Conservation (phyloP, 2,329 filamentous ascomycete species). For the Trichophyton verrucosum region DNA sequence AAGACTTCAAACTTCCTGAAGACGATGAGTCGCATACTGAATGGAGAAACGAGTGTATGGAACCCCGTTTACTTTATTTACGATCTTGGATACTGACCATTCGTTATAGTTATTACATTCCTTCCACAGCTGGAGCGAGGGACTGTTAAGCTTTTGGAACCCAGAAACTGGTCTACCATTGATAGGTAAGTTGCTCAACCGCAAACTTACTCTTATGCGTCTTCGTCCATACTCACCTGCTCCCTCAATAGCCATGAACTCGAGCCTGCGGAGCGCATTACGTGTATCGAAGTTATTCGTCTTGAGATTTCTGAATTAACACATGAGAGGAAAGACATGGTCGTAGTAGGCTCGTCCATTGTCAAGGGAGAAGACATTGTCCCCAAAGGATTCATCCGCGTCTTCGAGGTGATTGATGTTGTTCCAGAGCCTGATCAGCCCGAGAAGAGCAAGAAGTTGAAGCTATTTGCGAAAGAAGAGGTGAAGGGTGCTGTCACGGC, state of each 20-base stretch:
- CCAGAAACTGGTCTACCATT: slow-evolving; percentile 64
- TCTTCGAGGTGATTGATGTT: slow-evolving; percentile 84
- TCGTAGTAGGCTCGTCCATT: slow-evolving; percentile 74
- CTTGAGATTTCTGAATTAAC: slow-evolving; percentile 87
- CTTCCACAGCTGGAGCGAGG: slow-evolving; percentile 60
- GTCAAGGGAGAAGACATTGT: slow-evolving; percentile 84
- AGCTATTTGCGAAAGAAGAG: slow-evolving; percentile 77
- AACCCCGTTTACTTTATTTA: neutral
- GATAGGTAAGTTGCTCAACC: slow-evolving; percentile 40
- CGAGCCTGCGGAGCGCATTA: slow-evolving; percentile 55
- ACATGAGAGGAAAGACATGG: slow-evolving; percentile 68
- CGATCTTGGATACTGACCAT: neutral
- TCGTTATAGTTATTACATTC: slow-evolving; percentile 37
- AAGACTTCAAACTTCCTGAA: slow-evolving; percentile 70
- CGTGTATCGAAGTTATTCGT: slow-evolving; percentile 70
- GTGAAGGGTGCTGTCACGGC: slow-evolving; percentile 87
- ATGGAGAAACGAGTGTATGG: slow-evolving; percentile 56
- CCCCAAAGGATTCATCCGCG: slow-evolving; percentile 70
- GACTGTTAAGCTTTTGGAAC: slow-evolving; percentile 64
- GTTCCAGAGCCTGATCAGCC: slow-evolving; percentile 77
- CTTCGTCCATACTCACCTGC: neutral
- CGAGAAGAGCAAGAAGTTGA: slow-evolving; percentile 74
- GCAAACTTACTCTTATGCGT: neutral
- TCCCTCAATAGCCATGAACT: slow-evolving; percentile 5
- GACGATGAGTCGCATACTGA: slow-evolving; percentile 75